These are phyloP conservation scores for Lophium mytilinum DNA, from an alignment of 495 filamentous ascomycete species.

Conservation along the genomic window DNA sequence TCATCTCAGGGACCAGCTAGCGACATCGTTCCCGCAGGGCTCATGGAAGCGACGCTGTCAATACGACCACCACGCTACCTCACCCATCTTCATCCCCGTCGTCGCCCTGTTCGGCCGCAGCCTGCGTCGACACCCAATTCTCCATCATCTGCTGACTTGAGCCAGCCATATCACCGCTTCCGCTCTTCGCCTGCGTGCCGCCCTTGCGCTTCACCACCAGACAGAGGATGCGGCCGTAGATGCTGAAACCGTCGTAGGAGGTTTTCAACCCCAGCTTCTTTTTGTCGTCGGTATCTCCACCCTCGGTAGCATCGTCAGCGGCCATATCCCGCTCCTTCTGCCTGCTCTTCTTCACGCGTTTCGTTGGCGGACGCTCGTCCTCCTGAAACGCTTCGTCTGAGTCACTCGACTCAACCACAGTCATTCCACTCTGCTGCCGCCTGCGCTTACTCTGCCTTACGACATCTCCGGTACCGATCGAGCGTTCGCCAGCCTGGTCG, in stretches of 20 bases:
- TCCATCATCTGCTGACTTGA: constrained; percentile 77
- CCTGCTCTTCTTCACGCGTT: constrained; percentile 40
- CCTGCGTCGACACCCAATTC: constrained; percentile 68
- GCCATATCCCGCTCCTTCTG: constrained; percentile 1
- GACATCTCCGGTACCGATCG: neutral
- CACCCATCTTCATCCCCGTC: constrained; percentile 41
- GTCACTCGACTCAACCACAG: constrained; percentile 4
- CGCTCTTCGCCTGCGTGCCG: constrained; percentile 27
- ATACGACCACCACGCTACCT: neutral
- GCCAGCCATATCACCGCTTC: constrained; percentile 24
- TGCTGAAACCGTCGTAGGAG: constrained; percentile 88
- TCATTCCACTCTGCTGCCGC: constrained; percentile 9
- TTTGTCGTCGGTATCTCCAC: constrained; percentile 56
- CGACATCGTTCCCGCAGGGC: too few relatives aligned
- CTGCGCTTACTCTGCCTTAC: constrained; percentile 3
- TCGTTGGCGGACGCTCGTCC: constrained; percentile 32
- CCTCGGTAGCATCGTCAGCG: constrained; percentile 6
- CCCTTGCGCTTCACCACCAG: constrained; percentile 75
- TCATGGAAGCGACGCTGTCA: neutral
- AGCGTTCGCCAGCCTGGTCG: constrained; percentile 2
- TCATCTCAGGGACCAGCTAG: too few relatives aligned
- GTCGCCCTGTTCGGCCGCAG: constrained; percentile 28
- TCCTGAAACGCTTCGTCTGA: constrained; percentile 10
- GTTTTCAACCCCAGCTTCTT: constrained; percentile 82
- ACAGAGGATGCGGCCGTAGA: constrained; percentile 86